Conservation (phyloP, 2,329 filamentous ascomycete genomes). For the Erysiphe neolycopersici region DNA sequence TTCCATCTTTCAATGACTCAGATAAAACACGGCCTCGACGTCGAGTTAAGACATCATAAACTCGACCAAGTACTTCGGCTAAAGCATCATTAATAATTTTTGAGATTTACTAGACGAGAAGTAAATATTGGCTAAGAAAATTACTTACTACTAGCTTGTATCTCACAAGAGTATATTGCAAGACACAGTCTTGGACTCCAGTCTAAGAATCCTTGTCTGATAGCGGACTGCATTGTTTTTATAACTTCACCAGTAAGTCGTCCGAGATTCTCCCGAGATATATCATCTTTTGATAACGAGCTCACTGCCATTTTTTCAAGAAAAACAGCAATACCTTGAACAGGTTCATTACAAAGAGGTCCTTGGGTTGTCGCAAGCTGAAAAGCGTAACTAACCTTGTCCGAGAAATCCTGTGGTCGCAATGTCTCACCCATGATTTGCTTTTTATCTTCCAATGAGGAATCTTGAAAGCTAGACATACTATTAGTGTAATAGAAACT, state of each 20-base stretch:
- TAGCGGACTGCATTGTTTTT: slow-evolving; percentile 61
- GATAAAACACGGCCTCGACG: slow-evolving; percentile 71
- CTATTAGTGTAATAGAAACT: not conserved
- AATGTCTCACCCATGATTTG: slow-evolving; percentile 22
- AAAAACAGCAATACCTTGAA: slow-evolving; percentile 79
- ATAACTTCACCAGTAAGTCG: slow-evolving; percentile 84
- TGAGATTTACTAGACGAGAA: slow-evolving; percentile 3
- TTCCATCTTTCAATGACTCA: slow-evolving; percentile 82
- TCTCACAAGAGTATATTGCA: slow-evolving; percentile 95
- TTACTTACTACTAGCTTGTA: slow-evolving; percentile 61
- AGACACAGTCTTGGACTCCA: slow-evolving; percentile 90
- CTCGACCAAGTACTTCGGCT: slow-evolving; percentile 71
- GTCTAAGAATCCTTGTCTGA: slow-evolving; percentile 68
- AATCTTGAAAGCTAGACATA: slow-evolving; percentile 8
- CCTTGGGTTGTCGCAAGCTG: slow-evolving; percentile 76
- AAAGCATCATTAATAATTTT: not conserved
- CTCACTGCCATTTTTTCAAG: slow-evolving; percentile 51
- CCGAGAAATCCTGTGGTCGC: slow-evolving; percentile 43
- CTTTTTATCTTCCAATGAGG: slow-evolving; percentile 8
- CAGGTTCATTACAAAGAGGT: slow-evolving; percentile 72
- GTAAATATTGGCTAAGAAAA: not conserved
- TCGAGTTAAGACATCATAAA: slow-evolving; percentile 93
- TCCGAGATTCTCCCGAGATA: slow-evolving; percentile 39
- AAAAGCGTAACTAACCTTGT: slow-evolving; percentile 85
- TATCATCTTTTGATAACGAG: slow-evolving; percentile 22